Evolutionary conservation across 1,284 basidiomycete genomes (phyloP), one percentile per base, ranked within the genome.

Genomic region (Ustilago hordei): DNA sequence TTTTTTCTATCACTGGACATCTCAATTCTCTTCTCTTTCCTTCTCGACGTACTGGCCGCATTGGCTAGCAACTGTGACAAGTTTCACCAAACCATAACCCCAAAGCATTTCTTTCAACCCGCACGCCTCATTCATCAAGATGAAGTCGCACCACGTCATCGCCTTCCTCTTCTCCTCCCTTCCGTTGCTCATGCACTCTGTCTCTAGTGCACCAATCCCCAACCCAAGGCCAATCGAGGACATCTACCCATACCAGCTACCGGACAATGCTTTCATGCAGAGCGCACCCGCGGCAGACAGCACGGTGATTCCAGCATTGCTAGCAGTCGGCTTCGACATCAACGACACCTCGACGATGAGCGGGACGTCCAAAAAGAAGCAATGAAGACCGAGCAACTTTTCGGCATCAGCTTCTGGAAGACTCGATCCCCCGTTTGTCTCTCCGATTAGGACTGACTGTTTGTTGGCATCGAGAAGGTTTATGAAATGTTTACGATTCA

Each of bases 171-270:
- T 31, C 34, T 19, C 41, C 1, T 12, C 55, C 41, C 12, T 63
- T 8, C 23, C 58, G 4, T 15, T 56, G 38, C 7, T 64, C 15
- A n/a, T 43, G 32, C 64, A 54, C 8, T 17, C 11, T 9, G 58
- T 36, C 4, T 13, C 32, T 4, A 38, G 60, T 34, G 65, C 70
- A 2, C 69, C 69, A 28, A 61, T 66, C 36, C 69, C 69, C 15
- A 55, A 32, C 32, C 71, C 71, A n/a, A 69, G 34, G 36, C 73
- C 73, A 43, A 69, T 75, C 60, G 68, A 75, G 19, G 73, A 75
- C 15, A 64, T 75, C 45, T 70, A 58, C 43, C 60, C 56, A 2
- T 36, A 52, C n/a, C 73, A 70, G 17, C 15, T 75, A 5, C 73
- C 68, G 7, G 68, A 67, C 31, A 23, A 48, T 2, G 53, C 52